These are phyloP conservation scores for Ophiostoma populinum DNA, from an alignment of 2,329 filamentous ascomycete genomes.

Conservation along the genomic window DNA sequence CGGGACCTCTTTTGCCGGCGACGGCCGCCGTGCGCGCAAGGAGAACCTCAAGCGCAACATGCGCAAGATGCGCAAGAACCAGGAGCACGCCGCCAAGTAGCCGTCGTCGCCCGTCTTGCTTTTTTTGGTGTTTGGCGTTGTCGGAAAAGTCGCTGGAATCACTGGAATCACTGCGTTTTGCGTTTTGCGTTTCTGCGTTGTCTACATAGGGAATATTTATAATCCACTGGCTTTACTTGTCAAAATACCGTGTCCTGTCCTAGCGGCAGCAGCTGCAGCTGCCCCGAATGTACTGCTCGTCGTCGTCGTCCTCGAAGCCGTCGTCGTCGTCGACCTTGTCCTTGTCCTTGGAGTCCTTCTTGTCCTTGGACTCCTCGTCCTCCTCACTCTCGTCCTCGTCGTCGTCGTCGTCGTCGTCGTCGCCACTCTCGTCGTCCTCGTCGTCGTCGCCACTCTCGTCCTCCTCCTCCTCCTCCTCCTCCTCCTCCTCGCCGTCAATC, in stretches of 20 bases:
- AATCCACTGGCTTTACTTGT: background rate
- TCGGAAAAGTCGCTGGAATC: too few relatives aligned
- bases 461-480: slow-evolving; percentile 43
- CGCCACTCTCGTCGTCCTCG: slow-evolving; percentile 33
- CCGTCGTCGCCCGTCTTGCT: background rate
- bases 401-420: slow-evolving; percentile 30
- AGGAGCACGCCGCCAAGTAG: slow-evolving; percentile 25
- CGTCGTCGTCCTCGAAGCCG: background rate
- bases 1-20: slow-evolving; percentile 42
- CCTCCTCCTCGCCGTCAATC: slow-evolving; percentile 40
- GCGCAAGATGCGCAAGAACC: slow-evolving; percentile 50
- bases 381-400: slow-evolving; percentile 10
- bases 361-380: slow-evolving; percentile 1
- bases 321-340: slow-evolving; percentile 1
- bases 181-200: slow-evolving; percentile 1
- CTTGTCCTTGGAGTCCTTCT: too few relatives aligned
- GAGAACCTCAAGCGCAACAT: slow-evolving; percentile 58
- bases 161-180: too few relatives aligned
- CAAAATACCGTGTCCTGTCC: too few relatives aligned
- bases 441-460: slow-evolving; percentile 42
- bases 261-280: background rate
- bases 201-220: background rate
- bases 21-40: slow-evolving; percentile 44
- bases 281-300: background rate
- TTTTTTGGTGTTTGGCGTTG: background rate